phyloP scores from a whole-genome alignment of 306 rosid genomes.

The Trichosanthes truncata region DNA sequence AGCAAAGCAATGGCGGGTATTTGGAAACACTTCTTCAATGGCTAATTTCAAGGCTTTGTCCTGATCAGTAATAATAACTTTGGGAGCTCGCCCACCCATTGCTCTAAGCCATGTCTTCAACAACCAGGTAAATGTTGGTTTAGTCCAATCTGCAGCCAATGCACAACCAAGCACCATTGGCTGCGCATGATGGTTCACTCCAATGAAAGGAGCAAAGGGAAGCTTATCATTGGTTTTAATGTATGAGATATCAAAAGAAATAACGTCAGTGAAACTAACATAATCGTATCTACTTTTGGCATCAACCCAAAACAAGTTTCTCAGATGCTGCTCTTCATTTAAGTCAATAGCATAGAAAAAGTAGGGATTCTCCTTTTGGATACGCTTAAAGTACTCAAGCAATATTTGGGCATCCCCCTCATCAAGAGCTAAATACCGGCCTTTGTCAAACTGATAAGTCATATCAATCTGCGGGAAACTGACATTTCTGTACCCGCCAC shows the following conservation, averaged over 20 bases:
- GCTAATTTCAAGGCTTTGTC: slow-evolving; percentile 64
- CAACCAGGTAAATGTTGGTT: slow-evolving; percentile 75
- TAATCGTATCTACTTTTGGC: slow-evolving; percentile 77
- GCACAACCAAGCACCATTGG: slow-evolving; percentile 93
- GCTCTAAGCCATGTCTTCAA: slow-evolving; percentile 94
- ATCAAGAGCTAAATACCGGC: slow-evolving; percentile 61
- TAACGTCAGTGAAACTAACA: slow-evolving; percentile 53
- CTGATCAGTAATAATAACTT: slow-evolving; percentile 70
- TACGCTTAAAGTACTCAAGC: slow-evolving; percentile 81
- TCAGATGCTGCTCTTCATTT: slow-evolving; percentile 75
- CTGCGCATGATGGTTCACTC: slow-evolving; percentile 86
- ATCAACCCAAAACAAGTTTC: slow-evolving; percentile 88
- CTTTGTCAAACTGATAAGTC: slow-evolving; percentile 49
- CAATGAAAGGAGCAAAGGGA: slow-evolving; percentile 85
- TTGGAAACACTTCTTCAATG: slow-evolving; percentile 72
- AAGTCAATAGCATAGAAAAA: slow-evolving; percentile 79
- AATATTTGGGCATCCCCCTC: slow-evolving; percentile 82
- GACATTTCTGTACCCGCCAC: slow-evolving; percentile 40
- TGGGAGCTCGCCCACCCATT: slow-evolving; percentile 75
- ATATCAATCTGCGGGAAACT: slow-evolving; percentile 28
- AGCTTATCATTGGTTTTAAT: slow-evolving; percentile 66
- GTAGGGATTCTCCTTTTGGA: slow-evolving; percentile 65
- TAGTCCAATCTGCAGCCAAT: slow-evolving; percentile 62
- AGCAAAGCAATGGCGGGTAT: slow-evolving; percentile 64
- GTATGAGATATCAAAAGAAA: slow-evolving; percentile 71